Base-by-base conservation (phyloP, 805 yeast genomes). In the Debaryomyces hansenii region DNA sequence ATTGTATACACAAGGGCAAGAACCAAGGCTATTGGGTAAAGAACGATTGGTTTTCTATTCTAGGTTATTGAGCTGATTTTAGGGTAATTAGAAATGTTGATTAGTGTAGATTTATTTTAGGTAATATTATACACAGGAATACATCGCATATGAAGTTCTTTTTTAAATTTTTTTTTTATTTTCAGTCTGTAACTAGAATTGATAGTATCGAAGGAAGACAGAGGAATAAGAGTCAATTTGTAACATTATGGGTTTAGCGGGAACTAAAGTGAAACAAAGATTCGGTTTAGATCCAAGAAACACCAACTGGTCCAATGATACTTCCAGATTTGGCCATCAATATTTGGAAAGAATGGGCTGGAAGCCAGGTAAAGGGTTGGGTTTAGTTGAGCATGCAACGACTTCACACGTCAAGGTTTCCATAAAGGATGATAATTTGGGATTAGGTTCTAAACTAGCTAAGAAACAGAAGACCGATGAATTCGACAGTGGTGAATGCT, bases 271-370 rank as follows among this genome's bases (percentile, higher is more conserved):
- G 10, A 90, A 87, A 59, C 96, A 87, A 58, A 78, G 94, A 59
- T 85, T 91, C 63, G 97, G 98, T 9, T 68, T 77, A 32, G 99
- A 92, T 69, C 99, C 99, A 14, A 75, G 98, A 60, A 92, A 92
- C 60, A 91, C 97, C 1, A 79, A 83, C 50, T 92, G 99, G 99
- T 85, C 97, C 20, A 90, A 90, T 60, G 88, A 89, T 57, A 82
- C 85, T 0, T 72, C 75, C 4, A 70, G 96, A 42, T 92, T 92
- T 59, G 99, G 99, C 0, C 97, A 87, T 63, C 81, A 85, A 58
- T 90, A 90, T 64, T 65, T 92, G 49, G 82, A 82, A 51, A 84
- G 81, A 54, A 72, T 84, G 60, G 99, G 99, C 14, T 92, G 99
- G 99, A 77, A 74, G 43, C 96, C 96, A 2, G 99, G 99, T 15